Base-by-base conservation (phyloP, 2,329 filamentous ascomycete genomes). In the Trichoderma breve region DNA sequence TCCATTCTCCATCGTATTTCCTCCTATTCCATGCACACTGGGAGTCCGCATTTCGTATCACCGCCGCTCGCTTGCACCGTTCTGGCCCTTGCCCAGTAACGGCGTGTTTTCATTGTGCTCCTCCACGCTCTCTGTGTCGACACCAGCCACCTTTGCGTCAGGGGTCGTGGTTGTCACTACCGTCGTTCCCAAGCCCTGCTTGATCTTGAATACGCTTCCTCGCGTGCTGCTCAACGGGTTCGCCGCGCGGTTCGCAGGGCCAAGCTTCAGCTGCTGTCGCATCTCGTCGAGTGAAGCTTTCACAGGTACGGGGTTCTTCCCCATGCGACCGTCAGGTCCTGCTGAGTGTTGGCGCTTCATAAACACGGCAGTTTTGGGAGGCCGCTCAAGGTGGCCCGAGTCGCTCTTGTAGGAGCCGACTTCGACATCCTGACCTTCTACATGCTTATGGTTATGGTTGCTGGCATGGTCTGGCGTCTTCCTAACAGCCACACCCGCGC, bases 171-270 rank as follows among this genome's bases (percentile, higher is more conserved):
- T 21, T 8, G 55, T 69, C 28, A 69, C 66, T 12, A 62, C 39
- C 26, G 58, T 36, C 36, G 53, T 21, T 69, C 14, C 68, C 5
- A 82, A 75, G 30, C 82, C 82, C 74, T 83, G 82, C 81, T 92
- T 92, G 75, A 92, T 90, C 80, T 92, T 92, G 75, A 92, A 90
- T 0, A 90, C 87, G 21, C 88, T 87, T 21, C 87, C 88, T 21
- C 86, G 85, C 1, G 89, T 91, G 71, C 85, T 86, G 78, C 87
- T 89, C 24, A 77, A 78, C 2, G 90, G 90, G 70, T 90, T 89
- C 18, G 87, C 86, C 6, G 90, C 90, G 24, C 87, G 86, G 77
- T 92, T 92, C 1, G 90, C 91, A 0, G 90, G 90, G 0, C 90
- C 90, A 0, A 92, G 86, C 74, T 89, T 90, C 58, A 92, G 82